phyloP scores from a whole-genome alignment of 78 protist genomes.

The Anaeramoeba flamelloides region DNA sequence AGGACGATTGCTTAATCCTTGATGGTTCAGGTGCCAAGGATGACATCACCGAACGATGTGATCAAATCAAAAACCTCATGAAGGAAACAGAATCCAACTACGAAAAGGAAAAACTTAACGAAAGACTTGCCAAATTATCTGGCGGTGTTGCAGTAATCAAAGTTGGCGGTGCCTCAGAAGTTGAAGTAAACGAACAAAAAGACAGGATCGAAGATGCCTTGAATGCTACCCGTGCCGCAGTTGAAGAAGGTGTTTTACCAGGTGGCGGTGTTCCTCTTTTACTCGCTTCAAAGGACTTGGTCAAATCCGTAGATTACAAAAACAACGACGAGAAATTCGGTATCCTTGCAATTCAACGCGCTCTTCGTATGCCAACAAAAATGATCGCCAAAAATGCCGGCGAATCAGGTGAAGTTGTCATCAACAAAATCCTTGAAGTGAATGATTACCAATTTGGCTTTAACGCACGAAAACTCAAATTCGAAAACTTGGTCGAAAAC shows the following conservation, averaged over 20 bases:
- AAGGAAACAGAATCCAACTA: constrained; percentile 1
- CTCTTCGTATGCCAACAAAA: neutral
- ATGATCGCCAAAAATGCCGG: constrained; percentile 13
- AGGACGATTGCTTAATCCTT: constrained; percentile 63
- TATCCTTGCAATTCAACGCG: neutral
- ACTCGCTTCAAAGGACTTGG: too few relatives aligned
- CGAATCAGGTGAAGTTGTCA: neutral
- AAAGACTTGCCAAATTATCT: constrained; percentile 12
- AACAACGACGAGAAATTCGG: constrained; percentile 6
- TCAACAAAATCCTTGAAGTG: neutral
- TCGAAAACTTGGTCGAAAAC: constrained; percentile 1
- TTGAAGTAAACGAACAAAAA: constrained; percentile 11
- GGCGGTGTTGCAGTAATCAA: neutral
- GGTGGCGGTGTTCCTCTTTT: constrained; percentile 12
- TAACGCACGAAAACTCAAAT: constrained; percentile 9
- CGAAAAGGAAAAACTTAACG: constrained; percentile 7
- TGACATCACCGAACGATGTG: too few relatives aligned
- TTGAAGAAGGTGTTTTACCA: constrained; percentile 10
- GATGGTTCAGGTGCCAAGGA: constrained; percentile 92
- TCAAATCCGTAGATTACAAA: neutral
- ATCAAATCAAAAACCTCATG: neutral
- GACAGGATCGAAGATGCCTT: constrained; percentile 15
- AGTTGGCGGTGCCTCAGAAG: constrained; percentile 13
- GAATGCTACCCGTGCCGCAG: constrained; percentile 3
- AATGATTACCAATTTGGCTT: constrained; percentile 4